Evolutionary conservation across 2,329 filamentous ascomycete species (phyloP), one percentile per base, ranked within the genome.

Genomic region (Cladosporium sp.): DNA sequence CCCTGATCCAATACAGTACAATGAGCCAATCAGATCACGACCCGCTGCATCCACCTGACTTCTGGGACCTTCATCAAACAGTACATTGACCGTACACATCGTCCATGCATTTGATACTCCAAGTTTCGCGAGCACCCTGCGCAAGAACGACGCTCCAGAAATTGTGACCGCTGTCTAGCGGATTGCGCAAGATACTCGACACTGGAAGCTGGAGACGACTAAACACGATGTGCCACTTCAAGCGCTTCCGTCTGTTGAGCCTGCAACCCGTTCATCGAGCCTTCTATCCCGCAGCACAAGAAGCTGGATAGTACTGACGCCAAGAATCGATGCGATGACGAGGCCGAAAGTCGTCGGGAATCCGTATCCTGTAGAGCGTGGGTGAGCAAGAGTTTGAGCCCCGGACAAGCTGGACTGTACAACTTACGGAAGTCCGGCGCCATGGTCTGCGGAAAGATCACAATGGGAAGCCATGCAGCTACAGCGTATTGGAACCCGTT

Each of bases 401-500:
- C 4, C 7, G 10, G 10, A 3, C 1, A 6, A 10, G 7, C 6
- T 44, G 41, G 7, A 3, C 12, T 12, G 6, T 8, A 8, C 8
- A 3, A 57, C 52, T 21, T 36, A 36, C 65, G 65, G 24, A 66
- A 66, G 10, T 30, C 15, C 1, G 65, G 65, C 3, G 65, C 65
- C 65, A 66, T 66, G 1, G 65, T 66, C 28, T 66, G 65, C n/a
- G 65, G 65, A 28, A 66, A 66, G 26, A 63, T 66, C 18, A 66
- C 58, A 14, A 66, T 63, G 2, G 88, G 88, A 44, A 91, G 74
- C 88, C 88, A 91, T 0, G 87, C 86, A 72, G 90, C 87, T 30
- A 91, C 75, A 1, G 90, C 86, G 67, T 90, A 90, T 0, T 87
- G 87, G 79, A 90, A 84, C 73, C 88, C 84, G 66, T 90, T 90